Percentiles rank a stretch among this genome's conserved stretches.
Evolutionary conservation across 192 early-diverging fungal species (phyloP).

Genomic region (Coemansia sp.): DNA sequence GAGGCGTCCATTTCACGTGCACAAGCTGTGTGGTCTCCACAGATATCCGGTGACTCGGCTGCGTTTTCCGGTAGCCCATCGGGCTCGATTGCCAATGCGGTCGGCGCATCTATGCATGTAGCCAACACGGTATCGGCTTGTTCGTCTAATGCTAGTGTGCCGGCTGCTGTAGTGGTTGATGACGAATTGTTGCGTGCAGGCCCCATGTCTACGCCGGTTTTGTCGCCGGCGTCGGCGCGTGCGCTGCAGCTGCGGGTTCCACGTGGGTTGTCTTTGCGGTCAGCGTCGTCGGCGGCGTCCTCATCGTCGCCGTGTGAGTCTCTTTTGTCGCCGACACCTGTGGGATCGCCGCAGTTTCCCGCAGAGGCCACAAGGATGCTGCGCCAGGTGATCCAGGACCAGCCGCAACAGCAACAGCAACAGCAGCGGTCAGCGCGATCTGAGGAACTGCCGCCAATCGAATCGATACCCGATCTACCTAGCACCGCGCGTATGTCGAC

Average conservation of each 20-base stretch:
- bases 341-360: conserved; percentile 42
- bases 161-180: not conserved
- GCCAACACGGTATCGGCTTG: too few relatives aligned
- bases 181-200: not conserved
- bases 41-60: conserved; percentile 26
- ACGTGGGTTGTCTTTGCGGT: conserved; percentile 29
- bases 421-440: not conserved
- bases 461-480: conserved; percentile 12
- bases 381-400: conserved; percentile 37
- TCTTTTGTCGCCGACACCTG: conserved; percentile 21
- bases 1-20: conserved; percentile 43
- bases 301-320: conserved; percentile 35
- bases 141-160: not conserved
- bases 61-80: conserved; percentile 19
- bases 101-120: not conserved
- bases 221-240: conserved; percentile 5
- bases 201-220: conserved; percentile 3
- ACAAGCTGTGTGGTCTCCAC: conserved; percentile 54
- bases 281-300: conserved; percentile 31
- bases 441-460: conserved; percentile 3
- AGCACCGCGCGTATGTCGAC: conserved; percentile 50
- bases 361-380: conserved; percentile 51
- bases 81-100: conserved; percentile 1
- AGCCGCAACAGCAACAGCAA: conserved; percentile 4
- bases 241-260: conserved; percentile 24